These are phyloP conservation scores for Phytophthora pinifolia DNA, from an alignment of 352 stramenopile genomes.

Conservation along the genomic window DNA sequence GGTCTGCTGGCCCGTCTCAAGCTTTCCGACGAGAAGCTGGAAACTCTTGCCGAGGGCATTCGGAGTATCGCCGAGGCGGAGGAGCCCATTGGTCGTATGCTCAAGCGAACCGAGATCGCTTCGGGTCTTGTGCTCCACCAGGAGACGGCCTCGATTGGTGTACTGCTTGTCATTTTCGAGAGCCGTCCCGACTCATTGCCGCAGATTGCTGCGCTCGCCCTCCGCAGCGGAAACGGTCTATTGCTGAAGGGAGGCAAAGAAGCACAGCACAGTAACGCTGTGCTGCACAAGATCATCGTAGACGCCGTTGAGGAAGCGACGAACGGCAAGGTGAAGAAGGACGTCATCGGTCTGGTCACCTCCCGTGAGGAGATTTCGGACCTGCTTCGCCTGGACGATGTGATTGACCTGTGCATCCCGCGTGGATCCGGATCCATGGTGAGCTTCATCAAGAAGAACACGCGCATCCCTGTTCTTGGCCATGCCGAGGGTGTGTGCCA, in stretches of 20 bases:
- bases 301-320: conserved; percentile 91
- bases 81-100: conserved; percentile 72
- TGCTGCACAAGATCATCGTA: conserved; percentile 94
- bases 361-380: conserved; percentile 93
- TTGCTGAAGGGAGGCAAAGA: conserved; percentile 98
- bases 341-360: conserved; percentile 95
- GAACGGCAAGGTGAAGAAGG: conserved; percentile 85
- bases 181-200: conserved; percentile 95
- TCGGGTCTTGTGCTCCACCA: conserved; percentile 93
- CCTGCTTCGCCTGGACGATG: conserved; percentile 94
- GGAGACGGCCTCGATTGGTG: conserved; percentile 95
- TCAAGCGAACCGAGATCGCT: conserved; percentile 88
- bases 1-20: conserved; percentile 74
- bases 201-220: conserved; percentile 95
- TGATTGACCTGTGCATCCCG: conserved; percentile 99
- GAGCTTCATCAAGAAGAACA: conserved; percentile 96
- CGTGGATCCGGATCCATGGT: conserved; percentile 95
- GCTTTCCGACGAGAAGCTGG: conserved; percentile 93
- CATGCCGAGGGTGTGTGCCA: conserved; percentile 98
- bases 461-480: conserved; percentile 96
- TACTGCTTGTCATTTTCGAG: conserved; percentile 99
- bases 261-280: conserved; percentile 87
- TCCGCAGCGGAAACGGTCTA: conserved; percentile 96
- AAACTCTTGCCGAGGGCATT: conserved; percentile 95
- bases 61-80: conserved; percentile 88